Conservation (phyloP, 208 protist species). For the Leishmania aethiopica region DNA sequence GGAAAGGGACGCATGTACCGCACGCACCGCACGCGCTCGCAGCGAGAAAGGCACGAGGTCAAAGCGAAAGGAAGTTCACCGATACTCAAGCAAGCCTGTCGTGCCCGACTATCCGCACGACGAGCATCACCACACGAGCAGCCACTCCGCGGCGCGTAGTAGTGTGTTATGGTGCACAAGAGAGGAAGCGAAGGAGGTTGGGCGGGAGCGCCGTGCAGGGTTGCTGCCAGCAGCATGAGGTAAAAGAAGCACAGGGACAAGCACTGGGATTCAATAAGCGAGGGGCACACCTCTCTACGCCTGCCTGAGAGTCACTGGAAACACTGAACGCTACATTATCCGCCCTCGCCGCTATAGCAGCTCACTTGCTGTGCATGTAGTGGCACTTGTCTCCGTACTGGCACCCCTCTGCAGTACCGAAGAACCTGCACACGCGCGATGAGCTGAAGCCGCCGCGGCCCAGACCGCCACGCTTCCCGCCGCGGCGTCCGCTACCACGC, state of each 20-base stretch:
- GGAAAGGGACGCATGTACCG: background rate
- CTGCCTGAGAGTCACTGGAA: background rate
- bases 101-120: background rate
- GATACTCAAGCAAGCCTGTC: background rate
- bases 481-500: conserved; percentile 28
- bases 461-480: conserved; percentile 25
- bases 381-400: conserved; percentile 50
- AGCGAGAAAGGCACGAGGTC: conserved; percentile 1
- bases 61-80: background rate
- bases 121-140: background rate
- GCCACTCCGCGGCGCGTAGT: background rate
- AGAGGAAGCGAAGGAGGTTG: background rate
- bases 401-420: conserved; percentile 42
- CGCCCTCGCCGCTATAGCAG: background rate
- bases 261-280: background rate
- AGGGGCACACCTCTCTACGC: background rate
- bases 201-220: background rate
- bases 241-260: background rate
- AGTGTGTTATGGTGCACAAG: background rate
- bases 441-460: conserved; percentile 19
- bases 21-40: background rate
- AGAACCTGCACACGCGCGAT: conserved; percentile 35
- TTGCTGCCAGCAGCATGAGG: background rate
- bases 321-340: background rate
- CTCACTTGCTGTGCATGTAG: conserved; percentile 38